Conservation (phyloP, 371 early-diverging fungal species). For the Phascolomyces articulosus region DNA sequence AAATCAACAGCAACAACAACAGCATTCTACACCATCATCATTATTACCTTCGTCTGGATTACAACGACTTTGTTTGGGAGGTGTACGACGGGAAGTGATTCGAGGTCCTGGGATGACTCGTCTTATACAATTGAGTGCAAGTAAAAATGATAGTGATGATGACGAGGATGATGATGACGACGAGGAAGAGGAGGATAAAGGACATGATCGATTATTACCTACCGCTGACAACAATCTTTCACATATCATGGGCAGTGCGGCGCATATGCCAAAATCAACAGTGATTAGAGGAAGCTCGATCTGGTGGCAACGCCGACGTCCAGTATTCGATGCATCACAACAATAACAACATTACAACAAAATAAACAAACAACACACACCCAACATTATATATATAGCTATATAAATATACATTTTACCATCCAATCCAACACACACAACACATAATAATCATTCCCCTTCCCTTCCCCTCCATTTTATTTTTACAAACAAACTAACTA, state of each 20-base stretch:
- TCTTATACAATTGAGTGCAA: constrained; percentile 38
- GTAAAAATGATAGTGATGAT: constrained; percentile 20
- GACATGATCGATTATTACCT: constrained; percentile 9
- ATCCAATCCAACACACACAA: too few relatives aligned
- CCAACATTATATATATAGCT: too few relatives aligned
- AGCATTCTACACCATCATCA: background rate
- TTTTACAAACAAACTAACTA: background rate
- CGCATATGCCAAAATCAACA: constrained; percentile 36
- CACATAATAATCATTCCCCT: background rate
- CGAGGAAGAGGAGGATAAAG: constrained; percentile 1
- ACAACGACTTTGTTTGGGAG: constrained; percentile 42
- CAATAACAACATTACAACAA: too few relatives aligned
- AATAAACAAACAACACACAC: too few relatives aligned
- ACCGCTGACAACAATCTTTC: constrained; percentile 20
- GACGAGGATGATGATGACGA: constrained; percentile 18
- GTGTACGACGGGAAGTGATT: constrained; percentile 34
- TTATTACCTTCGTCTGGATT: constrained; percentile 20
- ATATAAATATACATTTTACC: too few relatives aligned
- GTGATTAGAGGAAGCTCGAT: constrained; percentile 45
- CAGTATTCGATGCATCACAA: constrained; percentile 8
- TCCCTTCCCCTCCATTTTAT: too few relatives aligned
- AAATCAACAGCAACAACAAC: background rate
- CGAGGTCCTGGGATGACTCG: constrained; percentile 22
- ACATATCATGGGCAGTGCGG: constrained; percentile 21
- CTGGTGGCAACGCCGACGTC: constrained; percentile 49